phyloP scores from a whole-genome alignment of 768 basidiomycete genomes.

The Phallus indusiatus region DNA sequence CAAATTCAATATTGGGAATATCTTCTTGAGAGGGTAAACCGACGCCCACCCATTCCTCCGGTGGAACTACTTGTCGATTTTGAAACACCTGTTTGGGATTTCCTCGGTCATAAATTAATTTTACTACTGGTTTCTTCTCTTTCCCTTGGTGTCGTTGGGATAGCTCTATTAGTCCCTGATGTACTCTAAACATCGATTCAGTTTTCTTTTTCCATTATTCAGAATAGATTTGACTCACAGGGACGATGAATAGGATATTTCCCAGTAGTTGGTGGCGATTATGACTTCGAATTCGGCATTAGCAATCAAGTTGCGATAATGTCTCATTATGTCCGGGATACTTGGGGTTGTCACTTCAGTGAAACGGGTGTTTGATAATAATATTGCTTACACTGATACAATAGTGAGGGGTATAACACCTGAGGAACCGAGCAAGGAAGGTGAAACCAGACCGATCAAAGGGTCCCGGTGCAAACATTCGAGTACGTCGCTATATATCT shows the following conservation, averaged over 20 bases:
- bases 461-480: constrained; percentile 47
- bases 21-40: constrained; percentile 44
- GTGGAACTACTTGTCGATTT: constrained; percentile 39
- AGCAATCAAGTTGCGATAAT: constrained; percentile 54
- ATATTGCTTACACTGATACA: constrained; percentile 38
- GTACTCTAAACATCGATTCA: constrained; percentile 13
- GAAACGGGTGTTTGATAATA: not conserved
- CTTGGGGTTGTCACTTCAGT: constrained; percentile 18
- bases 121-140: constrained; percentile 40
- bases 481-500: constrained; percentile 59
- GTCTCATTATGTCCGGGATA: constrained; percentile 66
- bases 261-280: constrained; percentile 58
- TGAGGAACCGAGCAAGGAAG: constrained; percentile 50
- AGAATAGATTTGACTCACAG: constrained; percentile 11
- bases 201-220: no score
- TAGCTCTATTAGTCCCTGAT: constrained; percentile 31
- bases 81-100: constrained; percentile 41
- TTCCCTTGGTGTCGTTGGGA: constrained; percentile 34
- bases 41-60: constrained; percentile 39
- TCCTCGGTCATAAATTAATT: constrained; percentile 64
- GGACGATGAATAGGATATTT: constrained; percentile 43
- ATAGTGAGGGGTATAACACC: constrained; percentile 56
- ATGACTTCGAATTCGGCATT: constrained; percentile 55
- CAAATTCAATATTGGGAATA: constrained; percentile 50
- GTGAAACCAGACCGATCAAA: constrained; percentile 48